A percentile compares a stretch with the other conserved stretches of the same genome.
phyloP scores from a whole-genome alignment of 331 rosid species.

The Pyrus hybrid region DNA sequence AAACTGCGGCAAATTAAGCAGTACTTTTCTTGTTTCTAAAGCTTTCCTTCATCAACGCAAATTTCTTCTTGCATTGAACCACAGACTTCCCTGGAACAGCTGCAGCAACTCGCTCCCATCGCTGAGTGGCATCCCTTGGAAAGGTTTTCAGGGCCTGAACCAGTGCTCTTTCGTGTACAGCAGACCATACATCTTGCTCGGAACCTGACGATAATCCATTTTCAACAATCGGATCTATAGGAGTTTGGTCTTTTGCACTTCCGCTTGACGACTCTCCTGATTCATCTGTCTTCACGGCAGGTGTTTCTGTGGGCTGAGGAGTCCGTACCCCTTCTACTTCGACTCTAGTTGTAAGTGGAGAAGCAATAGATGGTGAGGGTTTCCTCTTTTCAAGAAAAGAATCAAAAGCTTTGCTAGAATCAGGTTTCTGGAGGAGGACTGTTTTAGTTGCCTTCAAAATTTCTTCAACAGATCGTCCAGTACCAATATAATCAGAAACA shows the following conservation, averaged over 20 bases:
- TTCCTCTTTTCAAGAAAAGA: conserved; percentile 94
- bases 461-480: conserved; percentile 89
- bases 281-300: conserved; percentile 17
- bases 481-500: conserved; percentile 88
- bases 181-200: conserved; percentile 85
- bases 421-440: conserved; percentile 94
- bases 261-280: conserved; percentile 26
- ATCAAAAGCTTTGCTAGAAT: conserved; percentile 83
- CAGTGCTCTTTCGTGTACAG: conserved; percentile 83
- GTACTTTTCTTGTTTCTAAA: conserved; percentile 79
- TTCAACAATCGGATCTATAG: conserved; percentile 23
- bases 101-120: conserved; percentile 94
- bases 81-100: conserved; percentile 93
- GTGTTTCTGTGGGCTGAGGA: conserved; percentile 25
- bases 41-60: conserved; percentile 73
- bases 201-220: conserved; percentile 54
- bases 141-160: conserved; percentile 95
- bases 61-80: conserved; percentile 89
- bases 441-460: conserved; percentile 96
- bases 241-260: conserved; percentile 26
- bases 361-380: conserved; percentile 69
- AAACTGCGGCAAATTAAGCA: conserved; percentile 20
- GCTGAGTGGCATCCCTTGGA: conserved; percentile 76
- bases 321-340: conserved; percentile 48
- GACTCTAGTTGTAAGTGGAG: conserved; percentile 85